Percentiles rank a stretch among this genome's conserved stretches.
phyloP scores from a whole-genome alignment of 257 asterid genomes.

The Nicotiana benthamiana region DNA sequence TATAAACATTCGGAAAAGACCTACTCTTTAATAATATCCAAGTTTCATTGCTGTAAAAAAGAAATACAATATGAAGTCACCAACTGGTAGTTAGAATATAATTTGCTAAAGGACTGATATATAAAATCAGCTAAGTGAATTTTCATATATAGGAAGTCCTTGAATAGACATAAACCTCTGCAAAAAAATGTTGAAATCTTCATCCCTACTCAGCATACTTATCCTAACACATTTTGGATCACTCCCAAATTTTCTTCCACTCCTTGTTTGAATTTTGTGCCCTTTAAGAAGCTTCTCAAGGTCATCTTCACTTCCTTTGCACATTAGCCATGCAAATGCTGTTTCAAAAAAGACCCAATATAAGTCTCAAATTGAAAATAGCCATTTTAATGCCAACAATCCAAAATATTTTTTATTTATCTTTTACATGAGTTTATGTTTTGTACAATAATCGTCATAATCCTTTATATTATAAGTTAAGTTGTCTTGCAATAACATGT shows the following conservation, averaged over 20 bases:
- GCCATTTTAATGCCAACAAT: too few species aligned
- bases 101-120: neutral
- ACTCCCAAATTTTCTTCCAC: conserved; percentile 61
- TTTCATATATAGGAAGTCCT: neutral
- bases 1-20: neutral
- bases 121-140: neutral
- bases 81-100: neutral
- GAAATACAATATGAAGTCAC: neutral
- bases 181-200: conserved; percentile 48
- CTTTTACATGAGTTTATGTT: too few species aligned
- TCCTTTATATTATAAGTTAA: too few species aligned
- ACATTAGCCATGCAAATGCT: conserved; percentile 87
- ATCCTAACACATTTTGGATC: conserved; percentile 42
- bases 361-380: neutral
- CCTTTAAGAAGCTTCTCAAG: conserved; percentile 42
- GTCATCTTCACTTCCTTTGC: conserved; percentile 39
- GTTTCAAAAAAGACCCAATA: conserved; percentile 7
- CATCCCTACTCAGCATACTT: conserved; percentile 39
- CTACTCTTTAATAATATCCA: neutral
- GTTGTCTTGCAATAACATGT: too few species aligned
- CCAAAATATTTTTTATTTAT: too few species aligned
- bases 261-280: conserved; percentile 45
- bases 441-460: too few species aligned
- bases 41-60: neutral
- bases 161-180: conserved; percentile 43